Evolutionary conservation across 2,329 filamentous ascomycete species (phyloP).

Genomic region (Aquanectria penicillioides): DNA sequence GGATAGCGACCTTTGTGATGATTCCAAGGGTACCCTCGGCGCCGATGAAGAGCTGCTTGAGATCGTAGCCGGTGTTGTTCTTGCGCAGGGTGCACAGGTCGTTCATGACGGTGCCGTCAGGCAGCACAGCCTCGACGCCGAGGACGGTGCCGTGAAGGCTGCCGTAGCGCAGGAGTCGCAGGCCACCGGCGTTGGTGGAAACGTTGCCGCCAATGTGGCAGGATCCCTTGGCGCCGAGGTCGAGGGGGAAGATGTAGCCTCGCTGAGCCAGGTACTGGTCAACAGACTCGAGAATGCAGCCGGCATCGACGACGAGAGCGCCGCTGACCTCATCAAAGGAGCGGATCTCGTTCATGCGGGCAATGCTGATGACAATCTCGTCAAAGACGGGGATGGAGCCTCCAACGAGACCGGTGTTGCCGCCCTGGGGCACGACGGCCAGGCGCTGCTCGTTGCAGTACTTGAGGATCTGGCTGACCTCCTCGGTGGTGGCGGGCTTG

Average conservation of each 20-base stretch:
- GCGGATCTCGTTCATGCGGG: conserved; percentile 89
- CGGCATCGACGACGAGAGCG: conserved; percentile 88
- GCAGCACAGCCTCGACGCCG: conserved; percentile 91
- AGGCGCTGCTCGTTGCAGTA: conserved; percentile 96
- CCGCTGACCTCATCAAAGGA: conserved; percentile 95
- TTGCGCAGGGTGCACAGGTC: conserved; percentile 90
- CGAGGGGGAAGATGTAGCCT: conserved; percentile 91
- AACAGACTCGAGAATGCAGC: conserved; percentile 87
- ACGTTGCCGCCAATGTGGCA: conserved; percentile 98
- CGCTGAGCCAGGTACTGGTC: conserved; percentile 87
- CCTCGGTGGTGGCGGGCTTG: conserved; percentile 83
- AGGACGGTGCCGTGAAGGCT: conserved; percentile 93
- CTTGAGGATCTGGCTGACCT: conserved; percentile 89
- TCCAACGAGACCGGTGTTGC: conserved; percentile 95
- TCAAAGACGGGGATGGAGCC: conserved; percentile 97
- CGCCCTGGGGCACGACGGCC: conserved; percentile 95
- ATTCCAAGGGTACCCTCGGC: conserved; percentile 95
- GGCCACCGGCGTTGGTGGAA: conserved; percentile 92
- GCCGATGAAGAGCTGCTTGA: conserved; percentile 97
- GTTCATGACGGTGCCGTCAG: conserved; percentile 91
- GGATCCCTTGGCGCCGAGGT: conserved; percentile 97
- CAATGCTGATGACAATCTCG: conserved; percentile 93
- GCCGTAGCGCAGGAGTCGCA: conserved; percentile 90
- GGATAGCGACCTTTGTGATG: conserved; percentile 88
- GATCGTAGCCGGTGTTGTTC: conserved; percentile 98